Evolutionary conservation across 495 filamentous ascomycete genomes (phyloP).

Genomic region (Trichocladium uniseriatum): DNA sequence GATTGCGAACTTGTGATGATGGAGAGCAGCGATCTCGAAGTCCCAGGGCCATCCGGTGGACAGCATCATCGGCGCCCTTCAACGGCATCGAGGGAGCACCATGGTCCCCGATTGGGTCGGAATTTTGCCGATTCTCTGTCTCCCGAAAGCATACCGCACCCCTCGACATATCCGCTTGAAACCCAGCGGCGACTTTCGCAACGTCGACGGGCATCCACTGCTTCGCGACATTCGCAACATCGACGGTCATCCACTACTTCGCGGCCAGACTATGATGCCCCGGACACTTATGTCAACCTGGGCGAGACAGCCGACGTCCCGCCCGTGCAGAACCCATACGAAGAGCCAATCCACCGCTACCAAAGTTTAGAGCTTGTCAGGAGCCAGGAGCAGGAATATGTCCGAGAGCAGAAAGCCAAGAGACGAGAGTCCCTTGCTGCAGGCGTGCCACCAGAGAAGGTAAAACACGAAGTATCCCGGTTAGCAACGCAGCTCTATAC

Average conservation of each 20-base stretch:
- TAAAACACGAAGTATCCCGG: conserved; percentile 33
- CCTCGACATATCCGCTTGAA: no score
- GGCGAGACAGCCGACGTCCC: conserved; percentile 38
- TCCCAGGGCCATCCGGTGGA: no score
- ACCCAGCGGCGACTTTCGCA: no score
- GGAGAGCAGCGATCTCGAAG: no score
- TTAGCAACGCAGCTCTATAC: conserved; percentile 66
- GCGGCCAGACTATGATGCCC: conserved; percentile 32
- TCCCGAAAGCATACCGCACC: no score
- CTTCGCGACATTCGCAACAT: background rate
- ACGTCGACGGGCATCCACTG: background rate
- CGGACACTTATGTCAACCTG: conserved; percentile 40
- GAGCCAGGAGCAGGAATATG: conserved; percentile 18
- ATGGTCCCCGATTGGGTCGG: conserved; percentile 7
- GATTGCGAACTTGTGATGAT: no score
- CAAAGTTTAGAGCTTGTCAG: conserved; percentile 23
- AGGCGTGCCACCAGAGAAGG: conserved; percentile 10
- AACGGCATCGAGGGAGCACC: conserved; percentile 3
- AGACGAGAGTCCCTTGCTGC: background rate
- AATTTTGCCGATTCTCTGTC: conserved; percentile 9
- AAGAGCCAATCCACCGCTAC: conserved; percentile 24
- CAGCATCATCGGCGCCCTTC: no score
- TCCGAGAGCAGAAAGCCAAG: conserved; percentile 5
- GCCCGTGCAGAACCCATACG: conserved; percentile 38
- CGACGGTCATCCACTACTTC: conserved; percentile 8